These are phyloP conservation scores for Cinnamomum micranthum DNA, from an alignment of 164 flowering plant species.

Conservation along the genomic window DNA sequence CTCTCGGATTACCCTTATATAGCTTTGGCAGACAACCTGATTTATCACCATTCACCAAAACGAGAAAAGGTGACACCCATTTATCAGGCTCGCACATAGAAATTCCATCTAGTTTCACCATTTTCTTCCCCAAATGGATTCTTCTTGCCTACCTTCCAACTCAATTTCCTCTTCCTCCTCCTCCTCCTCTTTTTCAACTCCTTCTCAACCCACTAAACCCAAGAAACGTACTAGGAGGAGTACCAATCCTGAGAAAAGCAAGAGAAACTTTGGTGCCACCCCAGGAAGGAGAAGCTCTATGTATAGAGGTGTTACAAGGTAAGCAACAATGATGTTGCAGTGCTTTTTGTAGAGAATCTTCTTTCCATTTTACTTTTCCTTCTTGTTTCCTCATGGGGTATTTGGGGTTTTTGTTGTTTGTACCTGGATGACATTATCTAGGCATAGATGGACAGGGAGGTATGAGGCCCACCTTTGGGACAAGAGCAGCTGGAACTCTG, in stretches of 20 bases:
- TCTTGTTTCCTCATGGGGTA: neutral
- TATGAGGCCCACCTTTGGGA: constrained; percentile 98
- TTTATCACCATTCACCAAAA: neutral
- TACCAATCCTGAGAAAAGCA: constrained; percentile 15
- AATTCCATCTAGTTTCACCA: neutral
- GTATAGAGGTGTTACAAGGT: constrained; percentile 96
- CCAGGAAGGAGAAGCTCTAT: constrained; percentile 61
- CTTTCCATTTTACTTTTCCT: neutral
- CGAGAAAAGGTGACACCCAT: neutral
- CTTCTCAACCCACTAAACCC: constrained; percentile 12
- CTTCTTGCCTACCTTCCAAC: neutral
- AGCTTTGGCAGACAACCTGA: neutral
- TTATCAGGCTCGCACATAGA: neutral
- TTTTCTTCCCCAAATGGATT: constrained; percentile 5
- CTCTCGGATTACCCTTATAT: neutral
- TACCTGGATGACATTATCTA: constrained; percentile 30
- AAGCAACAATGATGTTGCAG: neutral
- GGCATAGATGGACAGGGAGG: constrained; percentile 96
- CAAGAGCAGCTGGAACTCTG: constrained; percentile 66
- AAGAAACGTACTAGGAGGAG: constrained; percentile 27
- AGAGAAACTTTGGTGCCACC: constrained; percentile 5
- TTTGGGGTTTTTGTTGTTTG: neutral
- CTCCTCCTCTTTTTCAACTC: constrained; percentile 20
- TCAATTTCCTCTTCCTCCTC: constrained; percentile 23
- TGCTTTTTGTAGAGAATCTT: no score